These are phyloP conservation scores for Tuber magnatum DNA, from an alignment of 495 filamentous ascomycete species.

Conservation along the genomic window DNA sequence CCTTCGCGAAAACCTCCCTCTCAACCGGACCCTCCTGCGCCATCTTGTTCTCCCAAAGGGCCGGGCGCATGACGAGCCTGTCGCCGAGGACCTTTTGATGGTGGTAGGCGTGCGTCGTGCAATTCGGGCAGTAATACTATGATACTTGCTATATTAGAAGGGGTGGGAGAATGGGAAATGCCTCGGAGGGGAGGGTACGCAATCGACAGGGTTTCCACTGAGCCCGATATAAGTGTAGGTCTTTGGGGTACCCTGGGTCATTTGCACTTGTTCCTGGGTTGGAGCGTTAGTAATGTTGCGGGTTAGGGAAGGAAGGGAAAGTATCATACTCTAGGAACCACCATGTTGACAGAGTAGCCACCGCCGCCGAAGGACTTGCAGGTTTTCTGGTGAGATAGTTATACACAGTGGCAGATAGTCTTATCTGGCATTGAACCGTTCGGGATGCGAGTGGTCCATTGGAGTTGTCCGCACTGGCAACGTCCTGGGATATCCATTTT, in stretches of 20 bases:
- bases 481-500: conserved; percentile 22
- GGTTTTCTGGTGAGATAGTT: neutral
- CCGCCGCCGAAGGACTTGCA: conserved; percentile 33
- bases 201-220: conserved; percentile 24
- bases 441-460: conserved; percentile 24
- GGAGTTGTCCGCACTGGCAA: conserved; percentile 30
- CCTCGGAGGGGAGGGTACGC: conserved; percentile 8
- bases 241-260: conserved; percentile 27
- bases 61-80: conserved; percentile 17
- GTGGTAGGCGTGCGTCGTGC: conserved; percentile 27
- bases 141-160: neutral
- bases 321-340: conserved; percentile 21
- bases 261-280: conserved; percentile 20
- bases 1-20: conserved; percentile 26
- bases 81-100: conserved; percentile 25
- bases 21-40: conserved; percentile 14
- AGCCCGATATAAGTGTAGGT: conserved; percentile 28
- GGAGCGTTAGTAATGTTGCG: neutral
- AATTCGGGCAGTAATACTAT: conserved; percentile 29
- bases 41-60: conserved; percentile 19
- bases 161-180: neutral
- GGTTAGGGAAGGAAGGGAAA: too few species aligned
- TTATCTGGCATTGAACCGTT: conserved; percentile 13
- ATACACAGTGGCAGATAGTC: conserved; percentile 32
- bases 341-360: conserved; percentile 32